Base-by-base conservation (phyloP, 345 rosid species). In the Eucalyptus fibrosa region DNA sequence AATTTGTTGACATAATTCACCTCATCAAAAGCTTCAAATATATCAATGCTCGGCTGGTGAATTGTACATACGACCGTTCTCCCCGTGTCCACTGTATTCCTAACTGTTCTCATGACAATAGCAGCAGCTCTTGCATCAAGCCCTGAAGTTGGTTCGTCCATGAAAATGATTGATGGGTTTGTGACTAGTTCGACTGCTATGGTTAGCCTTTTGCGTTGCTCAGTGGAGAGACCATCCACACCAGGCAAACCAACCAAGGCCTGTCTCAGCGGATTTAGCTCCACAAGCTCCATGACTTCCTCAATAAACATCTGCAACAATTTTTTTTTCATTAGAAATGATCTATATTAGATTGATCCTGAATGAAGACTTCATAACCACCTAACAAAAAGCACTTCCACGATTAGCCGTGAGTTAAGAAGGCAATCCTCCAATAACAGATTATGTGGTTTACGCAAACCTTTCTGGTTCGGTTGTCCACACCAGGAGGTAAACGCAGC, bases 121-220 rank as follows among this genome's bases (percentile, higher is more conserved):
- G 99, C 99, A 65, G 99, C 99, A 80, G 99, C 99, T 93, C 99
- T 92, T 53, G 99, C 99, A 91, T 97, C 99, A 42, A 97, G 93
- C 55, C 99, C 99, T 45, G 99, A 97, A 88, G 99, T 97, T 88
- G 99, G 99, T 91, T 97, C 99, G 37, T 97, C 99, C 99, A 97
- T 95, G 93, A 97, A 96, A 87, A 97, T 96, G 65, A 97, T 96
- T 3, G 99, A 96, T 5, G 99, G 99, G 92, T 97, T 97, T 50
- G 99, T 98, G 88, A 97, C 99, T 6, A 96, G 94, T 96, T 97
- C 99, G 45, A 96, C 97, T 5, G 99, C 99, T 19, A 96, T 96
- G 56, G 99, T 97, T 24, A 97, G 94, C 92, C 99, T 93, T 90
- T 97, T 97, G 69, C 99, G 94, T 82, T 97, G 98, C 93, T 97